Evolutionary conservation across 1,284 basidiomycete species (phyloP).

Genomic region (Pascua sp.): DNA sequence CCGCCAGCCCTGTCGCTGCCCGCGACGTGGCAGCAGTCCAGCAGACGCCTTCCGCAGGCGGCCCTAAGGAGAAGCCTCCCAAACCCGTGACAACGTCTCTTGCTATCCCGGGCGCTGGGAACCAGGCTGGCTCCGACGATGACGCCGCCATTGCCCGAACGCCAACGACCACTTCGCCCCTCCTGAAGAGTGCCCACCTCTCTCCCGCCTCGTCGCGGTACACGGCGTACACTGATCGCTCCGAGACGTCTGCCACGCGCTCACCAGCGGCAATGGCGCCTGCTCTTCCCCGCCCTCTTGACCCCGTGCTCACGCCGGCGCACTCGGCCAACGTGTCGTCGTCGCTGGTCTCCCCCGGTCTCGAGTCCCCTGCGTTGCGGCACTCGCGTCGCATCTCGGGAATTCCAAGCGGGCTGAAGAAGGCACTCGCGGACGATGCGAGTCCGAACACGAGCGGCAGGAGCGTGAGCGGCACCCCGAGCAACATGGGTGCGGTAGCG

Average conservation of each 20-base stretch:
- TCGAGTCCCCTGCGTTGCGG: slow-evolving; percentile 13
- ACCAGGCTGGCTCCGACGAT: not conserved
- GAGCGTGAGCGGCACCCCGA: too few relatives aligned
- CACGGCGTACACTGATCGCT: slow-evolving; percentile 7
- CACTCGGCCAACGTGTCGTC: slow-evolving; percentile 10
- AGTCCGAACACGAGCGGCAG: too few relatives aligned
- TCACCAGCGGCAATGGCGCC: slow-evolving; percentile 1
- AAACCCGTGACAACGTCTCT: not conserved
- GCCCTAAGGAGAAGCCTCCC: not conserved
- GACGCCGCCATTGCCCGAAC: slow-evolving; percentile 2
- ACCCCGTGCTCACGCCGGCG: slow-evolving; percentile 15
- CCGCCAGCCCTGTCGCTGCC: too few relatives aligned
- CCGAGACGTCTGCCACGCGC: slow-evolving; percentile 1
- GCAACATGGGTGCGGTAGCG: not conserved
- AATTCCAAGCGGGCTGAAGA: slow-evolving; percentile 10
- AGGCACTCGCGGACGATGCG: not conserved
- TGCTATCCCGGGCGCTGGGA: not conserved
- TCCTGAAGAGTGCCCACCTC: not conserved
- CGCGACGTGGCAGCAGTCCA: not conserved
- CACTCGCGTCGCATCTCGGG: slow-evolving; percentile 17
- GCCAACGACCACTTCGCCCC: not conserved
- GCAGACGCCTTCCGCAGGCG: not conserved
- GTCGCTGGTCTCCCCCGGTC: not conserved
- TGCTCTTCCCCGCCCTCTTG: slow-evolving; percentile 7
- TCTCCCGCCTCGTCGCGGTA: slow-evolving; percentile 11